Percentiles rank a stretch among this genome's conserved stretches.
Evolutionary conservation across 2,329 filamentous ascomycete genomes (phyloP).

Genomic region (Colletotrichum spinosum): DNA sequence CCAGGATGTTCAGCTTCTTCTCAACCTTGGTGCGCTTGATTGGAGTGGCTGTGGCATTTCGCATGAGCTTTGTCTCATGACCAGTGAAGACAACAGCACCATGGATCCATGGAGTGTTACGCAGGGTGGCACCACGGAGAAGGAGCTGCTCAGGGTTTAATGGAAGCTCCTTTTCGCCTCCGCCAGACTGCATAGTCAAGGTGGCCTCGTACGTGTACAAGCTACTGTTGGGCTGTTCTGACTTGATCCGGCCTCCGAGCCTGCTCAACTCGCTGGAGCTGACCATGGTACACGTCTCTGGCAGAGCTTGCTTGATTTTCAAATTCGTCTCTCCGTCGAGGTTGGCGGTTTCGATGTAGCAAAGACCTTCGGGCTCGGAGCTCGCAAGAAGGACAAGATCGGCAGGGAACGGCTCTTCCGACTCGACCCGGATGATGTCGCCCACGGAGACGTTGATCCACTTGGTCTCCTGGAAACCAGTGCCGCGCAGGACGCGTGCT

Average conservation of each 20-base stretch:
- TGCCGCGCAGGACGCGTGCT: constrained; percentile 84
- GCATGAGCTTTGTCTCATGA: constrained; percentile 98
- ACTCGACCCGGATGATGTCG: constrained; percentile 92
- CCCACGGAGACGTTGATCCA: constrained; percentile 96
- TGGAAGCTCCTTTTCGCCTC: constrained; percentile 91
- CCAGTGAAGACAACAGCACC: constrained; percentile 97
- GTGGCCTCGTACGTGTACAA: constrained; percentile 98
- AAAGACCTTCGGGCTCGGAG: constrained; percentile 96
- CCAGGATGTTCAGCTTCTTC: constrained; percentile 91
- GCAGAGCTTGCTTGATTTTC: constrained; percentile 97
- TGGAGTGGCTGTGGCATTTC: constrained; percentile 94
- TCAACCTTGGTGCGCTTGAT: constrained; percentile 99
- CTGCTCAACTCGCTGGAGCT: constrained; percentile 88
- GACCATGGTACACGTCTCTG: constrained; percentile 89
- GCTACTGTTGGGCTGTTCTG: constrained; percentile 98
- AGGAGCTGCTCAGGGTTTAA: constrained; percentile 93
- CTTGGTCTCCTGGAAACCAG: constrained; percentile 85
- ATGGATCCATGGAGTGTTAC: constrained; percentile 98
- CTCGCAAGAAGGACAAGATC: constrained; percentile 93
- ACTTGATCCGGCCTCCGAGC: constrained; percentile 86
- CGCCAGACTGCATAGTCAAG: constrained; percentile 88
- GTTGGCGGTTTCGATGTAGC: constrained; percentile 99
- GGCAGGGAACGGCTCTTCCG: constrained; percentile 93
- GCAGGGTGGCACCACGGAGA: constrained; percentile 89
- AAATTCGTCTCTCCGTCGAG: constrained; percentile 97